These are phyloP conservation scores for Chaetomium sp. DNA, from an alignment of 2,329 filamentous ascomycete species.

Conservation along the genomic window DNA sequence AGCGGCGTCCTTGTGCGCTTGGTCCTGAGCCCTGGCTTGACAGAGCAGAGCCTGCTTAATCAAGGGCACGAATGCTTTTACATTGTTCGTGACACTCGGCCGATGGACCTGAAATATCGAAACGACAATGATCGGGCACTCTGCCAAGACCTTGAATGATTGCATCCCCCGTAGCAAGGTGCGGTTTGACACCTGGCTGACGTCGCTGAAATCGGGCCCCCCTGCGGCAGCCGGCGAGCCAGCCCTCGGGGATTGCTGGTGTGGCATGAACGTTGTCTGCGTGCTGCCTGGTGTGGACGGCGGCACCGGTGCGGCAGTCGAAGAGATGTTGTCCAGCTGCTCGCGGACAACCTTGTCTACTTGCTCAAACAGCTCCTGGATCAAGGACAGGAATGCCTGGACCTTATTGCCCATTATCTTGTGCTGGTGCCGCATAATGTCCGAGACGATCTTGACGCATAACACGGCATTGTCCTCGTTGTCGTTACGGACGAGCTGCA, in stretches of 20 bases:
- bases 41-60: constrained; percentile 89
- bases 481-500: constrained; percentile 84
- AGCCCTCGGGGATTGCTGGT: constrained; percentile 69
- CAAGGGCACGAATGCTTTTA: constrained; percentile 87
- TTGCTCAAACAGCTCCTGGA: constrained; percentile 92
- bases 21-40: constrained; percentile 90
- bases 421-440: constrained; percentile 89
- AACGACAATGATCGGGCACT: constrained; percentile 98
- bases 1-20: constrained; percentile 83
- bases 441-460: constrained; percentile 97
- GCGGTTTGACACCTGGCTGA: constrained; percentile 76
- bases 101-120: constrained; percentile 96
- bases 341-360: constrained; percentile 95
- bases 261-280: constrained; percentile 69
- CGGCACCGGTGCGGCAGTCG: constrained; percentile 52
- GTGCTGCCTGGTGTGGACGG: constrained; percentile 69
- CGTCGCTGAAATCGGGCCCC: constrained; percentile 73
- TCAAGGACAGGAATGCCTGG: constrained; percentile 85
- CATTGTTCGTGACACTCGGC: constrained; percentile 75
- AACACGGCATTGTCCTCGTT: constrained; percentile 99
- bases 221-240: constrained; percentile 85
- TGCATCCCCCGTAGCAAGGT: constrained; percentile 92
- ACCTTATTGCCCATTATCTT: constrained; percentile 79
- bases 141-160: constrained; percentile 96
- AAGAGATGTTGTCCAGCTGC: constrained; percentile 79